Evolutionary conservation across 2,329 filamentous ascomycete genomes (phyloP), one percentile per base, ranked within the genome.

Genomic region (Dryadomyces quercivorus): DNA sequence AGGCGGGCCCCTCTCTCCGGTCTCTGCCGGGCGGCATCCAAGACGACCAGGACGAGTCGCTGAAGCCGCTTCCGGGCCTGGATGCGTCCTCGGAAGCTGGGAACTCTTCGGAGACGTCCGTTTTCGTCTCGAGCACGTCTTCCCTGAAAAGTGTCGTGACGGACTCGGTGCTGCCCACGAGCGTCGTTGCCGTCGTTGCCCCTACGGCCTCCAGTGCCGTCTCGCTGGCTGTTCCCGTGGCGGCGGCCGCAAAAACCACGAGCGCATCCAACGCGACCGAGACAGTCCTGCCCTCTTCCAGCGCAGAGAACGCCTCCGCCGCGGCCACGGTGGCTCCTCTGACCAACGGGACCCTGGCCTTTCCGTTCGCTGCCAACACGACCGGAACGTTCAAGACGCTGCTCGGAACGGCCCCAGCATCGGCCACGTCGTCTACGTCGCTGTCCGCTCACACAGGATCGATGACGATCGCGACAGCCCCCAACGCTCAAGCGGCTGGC

Each of bases 311-410:
- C 15, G 51, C 20, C 5, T 31, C 18, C n/a, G 46, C 15, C 12
- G 47, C 18, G 4, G 44, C 36, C 1, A 36, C 26, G 9, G 43
- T 15, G 5, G 50, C 26, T 13, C 50, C 45, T 2, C 21, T 22
- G 1, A 26, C 45, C 45, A 31, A n/a, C 34, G 7, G 50, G 4
- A 26, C 52, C 46, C 2, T 21, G 26, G 26, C 26, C 8, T 4
- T 8, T 8, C 26, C 46, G 2, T 43, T 26, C 15, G 21, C 88
- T 95, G 44, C 45, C 5, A 45, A 40, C 8, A 54, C 22, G 7
- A 38, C 52, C 13, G 56, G 52, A 13, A 6, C 50, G 15, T 54
- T 59, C 20, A 59, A 58, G 58, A 54, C 56, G 15, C 58, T 58
- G 12, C 54, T 54, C 38, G 53, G 55, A 18, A 55, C 53, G 16